These are phyloP conservation scores for Aspergillus tamarii DNA, from an alignment of 2,329 filamentous ascomycete genomes.

Conservation along the genomic window DNA sequence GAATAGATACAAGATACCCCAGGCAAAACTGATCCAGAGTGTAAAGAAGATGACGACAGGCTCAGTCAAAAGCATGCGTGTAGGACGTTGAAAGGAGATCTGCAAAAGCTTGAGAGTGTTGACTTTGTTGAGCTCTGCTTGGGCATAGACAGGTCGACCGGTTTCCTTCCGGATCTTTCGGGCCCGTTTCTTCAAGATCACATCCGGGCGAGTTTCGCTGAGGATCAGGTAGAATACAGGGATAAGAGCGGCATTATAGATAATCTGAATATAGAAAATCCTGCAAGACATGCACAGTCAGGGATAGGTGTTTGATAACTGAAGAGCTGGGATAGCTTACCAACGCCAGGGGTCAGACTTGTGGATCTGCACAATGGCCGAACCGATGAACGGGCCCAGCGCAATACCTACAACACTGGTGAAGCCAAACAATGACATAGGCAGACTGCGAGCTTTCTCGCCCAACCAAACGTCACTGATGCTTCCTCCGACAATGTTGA, in stretches of 20 bases:
- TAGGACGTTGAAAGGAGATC: constrained; percentile 12
- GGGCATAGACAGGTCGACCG: not conserved
- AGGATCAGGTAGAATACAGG: constrained; percentile 47
- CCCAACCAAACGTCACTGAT: constrained; percentile 43
- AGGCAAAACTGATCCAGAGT: constrained; percentile 17
- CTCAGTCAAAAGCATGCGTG: constrained; percentile 13
- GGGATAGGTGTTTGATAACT: not conserved
- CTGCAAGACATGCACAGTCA: constrained; percentile 23
- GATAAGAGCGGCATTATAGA: constrained; percentile 46
- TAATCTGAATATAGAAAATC: constrained; percentile 51
- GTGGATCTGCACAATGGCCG: constrained; percentile 40
- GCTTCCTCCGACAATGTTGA: constrained; percentile 44
- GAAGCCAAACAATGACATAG: constrained; percentile 49
- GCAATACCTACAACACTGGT: constrained; percentile 49
- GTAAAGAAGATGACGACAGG: constrained; percentile 13
- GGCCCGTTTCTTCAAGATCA: constrained; percentile 5
- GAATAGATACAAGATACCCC: constrained; percentile 19
- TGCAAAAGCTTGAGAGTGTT: not conserved
- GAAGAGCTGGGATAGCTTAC: constrained; percentile 26
- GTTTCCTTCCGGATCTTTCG: not conserved
- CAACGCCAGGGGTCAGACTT: constrained; percentile 45
- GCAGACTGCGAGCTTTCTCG: constrained; percentile 43
- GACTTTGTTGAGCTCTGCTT: not conserved
- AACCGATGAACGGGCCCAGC: constrained; percentile 50
- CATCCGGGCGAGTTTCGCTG: constrained; percentile 8